phyloP scores from a whole-genome alignment of 2,329 filamentous ascomycete species.

The Aspergillus oerlinghausenensis region DNA sequence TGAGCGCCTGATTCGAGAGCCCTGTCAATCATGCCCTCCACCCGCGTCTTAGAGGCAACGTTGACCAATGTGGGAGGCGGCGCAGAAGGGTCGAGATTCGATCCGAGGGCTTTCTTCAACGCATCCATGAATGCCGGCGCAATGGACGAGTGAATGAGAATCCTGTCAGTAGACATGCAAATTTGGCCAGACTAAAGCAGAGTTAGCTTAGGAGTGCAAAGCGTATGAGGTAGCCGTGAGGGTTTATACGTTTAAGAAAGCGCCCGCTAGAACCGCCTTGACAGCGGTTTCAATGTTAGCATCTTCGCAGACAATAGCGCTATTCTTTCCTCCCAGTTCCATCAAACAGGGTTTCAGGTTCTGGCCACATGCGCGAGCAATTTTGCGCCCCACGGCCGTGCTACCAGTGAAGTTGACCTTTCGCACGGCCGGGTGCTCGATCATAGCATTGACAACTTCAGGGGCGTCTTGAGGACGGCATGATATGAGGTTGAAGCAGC shows the following conservation, averaged over 20 bases:
- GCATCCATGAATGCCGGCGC: slow-evolving; percentile 49
- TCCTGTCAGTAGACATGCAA: slow-evolving; percentile 76
- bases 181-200: slow-evolving; percentile 62
- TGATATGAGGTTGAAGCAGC: slow-evolving; percentile 70
- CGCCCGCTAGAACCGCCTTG: slow-evolving; percentile 28
- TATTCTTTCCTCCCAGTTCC: slow-evolving; percentile 78
- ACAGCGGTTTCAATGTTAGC: slow-evolving; percentile 65
- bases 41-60: slow-evolving; percentile 42
- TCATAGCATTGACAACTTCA: slow-evolving; percentile 61
- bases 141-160: slow-evolving; percentile 57
- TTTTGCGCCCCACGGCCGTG: slow-evolving; percentile 63
- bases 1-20: slow-evolving; percentile 30
- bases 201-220: neutral
- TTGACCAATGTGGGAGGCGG: slow-evolving; percentile 41
- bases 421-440: slow-evolving; percentile 60
- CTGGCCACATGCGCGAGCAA: slow-evolving; percentile 63
- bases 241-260: slow-evolving; percentile 29
- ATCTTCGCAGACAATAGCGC: slow-evolving; percentile 72
- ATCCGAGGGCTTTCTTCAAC: slow-evolving; percentile 41
- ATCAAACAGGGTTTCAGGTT: slow-evolving; percentile 72
- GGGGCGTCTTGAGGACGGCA: slow-evolving; percentile 58
- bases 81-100: slow-evolving; percentile 26
- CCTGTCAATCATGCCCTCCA: slow-evolving; percentile 25
- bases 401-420: slow-evolving; percentile 75
- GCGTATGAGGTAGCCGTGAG: neutral